These are phyloP conservation scores for Neurospora tetraspora DNA, from an alignment of 495 filamentous ascomycete genomes.

Conservation along the genomic window DNA sequence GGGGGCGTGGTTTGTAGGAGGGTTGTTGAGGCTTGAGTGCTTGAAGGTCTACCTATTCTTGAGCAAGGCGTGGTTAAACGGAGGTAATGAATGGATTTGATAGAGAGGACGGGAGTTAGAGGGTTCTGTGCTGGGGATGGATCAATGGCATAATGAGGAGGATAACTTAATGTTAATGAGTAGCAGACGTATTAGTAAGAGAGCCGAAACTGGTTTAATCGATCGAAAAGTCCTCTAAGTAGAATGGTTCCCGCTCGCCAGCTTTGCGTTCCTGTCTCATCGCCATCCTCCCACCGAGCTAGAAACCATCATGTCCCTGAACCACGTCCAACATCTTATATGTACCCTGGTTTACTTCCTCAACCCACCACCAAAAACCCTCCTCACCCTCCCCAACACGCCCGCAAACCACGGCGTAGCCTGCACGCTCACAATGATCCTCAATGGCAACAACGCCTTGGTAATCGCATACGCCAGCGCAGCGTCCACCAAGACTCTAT, in stretches of 20 bases:
- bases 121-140: neutral
- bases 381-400: conserved; percentile 23
- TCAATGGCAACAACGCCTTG: conserved; percentile 69
- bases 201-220: neutral
- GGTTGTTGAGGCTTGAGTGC: neutral
- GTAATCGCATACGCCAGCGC: conserved; percentile 83
- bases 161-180: neutral
- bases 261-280: neutral
- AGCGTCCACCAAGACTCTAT: conserved; percentile 53
- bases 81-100: neutral
- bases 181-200: neutral
- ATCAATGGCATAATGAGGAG: neutral
- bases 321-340: neutral
- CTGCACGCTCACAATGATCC: conserved; percentile 72
- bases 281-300: neutral
- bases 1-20: neutral
- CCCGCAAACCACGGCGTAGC: conserved; percentile 92
- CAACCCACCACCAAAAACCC: neutral
- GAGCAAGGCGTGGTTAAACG: neutral
- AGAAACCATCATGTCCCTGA: neutral
- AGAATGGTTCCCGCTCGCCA: neutral
- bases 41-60: neutral
- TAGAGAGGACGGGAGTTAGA: conserved; percentile 2
- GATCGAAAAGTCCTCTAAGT: neutral
- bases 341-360: neutral